Conservation (phyloP, 371 early-diverging fungal genomes). For the Dipsacomyces acuminosporus region DNA sequence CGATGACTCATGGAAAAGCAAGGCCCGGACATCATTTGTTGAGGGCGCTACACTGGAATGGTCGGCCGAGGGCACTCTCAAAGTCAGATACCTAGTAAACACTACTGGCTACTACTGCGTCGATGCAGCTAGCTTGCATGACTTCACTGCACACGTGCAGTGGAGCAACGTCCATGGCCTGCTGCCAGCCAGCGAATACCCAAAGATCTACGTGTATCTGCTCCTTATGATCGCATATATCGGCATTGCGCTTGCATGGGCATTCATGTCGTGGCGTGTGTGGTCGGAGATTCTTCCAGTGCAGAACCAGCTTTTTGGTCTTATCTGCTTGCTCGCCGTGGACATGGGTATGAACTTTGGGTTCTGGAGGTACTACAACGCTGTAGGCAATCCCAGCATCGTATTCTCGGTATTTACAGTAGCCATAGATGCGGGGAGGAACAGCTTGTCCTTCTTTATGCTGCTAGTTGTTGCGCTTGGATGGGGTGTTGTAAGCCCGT, state of each 20-base stretch:
- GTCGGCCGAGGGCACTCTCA: conserved; percentile 29
- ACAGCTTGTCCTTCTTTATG: conserved; percentile 91
- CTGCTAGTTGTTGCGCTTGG: conserved; percentile 91
- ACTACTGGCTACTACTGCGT: conserved; percentile 49
- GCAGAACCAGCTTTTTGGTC: conserved; percentile 82
- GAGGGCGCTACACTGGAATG: conserved; percentile 37
- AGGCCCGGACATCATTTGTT: conserved; percentile 15
- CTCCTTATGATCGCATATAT: conserved; percentile 66
- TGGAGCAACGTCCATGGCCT: conserved; percentile 78
- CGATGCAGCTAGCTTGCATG: conserved; percentile 30
- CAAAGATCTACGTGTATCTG: conserved; percentile 76
- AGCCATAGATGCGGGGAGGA: conserved; percentile 83
- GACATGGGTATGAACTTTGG: conserved; percentile 91
- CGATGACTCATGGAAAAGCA: conserved; percentile 23
- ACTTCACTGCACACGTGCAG: conserved; percentile 58
- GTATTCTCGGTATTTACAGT: conserved; percentile 48
- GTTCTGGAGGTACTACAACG: conserved; percentile 75
- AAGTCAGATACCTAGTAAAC: conserved; percentile 38
- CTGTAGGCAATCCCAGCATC: conserved; percentile 58
- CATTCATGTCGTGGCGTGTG: conserved; percentile 63
- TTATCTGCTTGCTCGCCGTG: conserved; percentile 70
- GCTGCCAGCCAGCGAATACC: conserved; percentile 80
- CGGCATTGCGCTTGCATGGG: conserved; percentile 70
- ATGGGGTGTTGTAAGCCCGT: conserved; percentile 88
- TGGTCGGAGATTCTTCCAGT: conserved; percentile 86